These are phyloP conservation scores for Rostrohypoxylon terebratum DNA, from an alignment of 495 filamentous ascomycete genomes.

Conservation along the genomic window DNA sequence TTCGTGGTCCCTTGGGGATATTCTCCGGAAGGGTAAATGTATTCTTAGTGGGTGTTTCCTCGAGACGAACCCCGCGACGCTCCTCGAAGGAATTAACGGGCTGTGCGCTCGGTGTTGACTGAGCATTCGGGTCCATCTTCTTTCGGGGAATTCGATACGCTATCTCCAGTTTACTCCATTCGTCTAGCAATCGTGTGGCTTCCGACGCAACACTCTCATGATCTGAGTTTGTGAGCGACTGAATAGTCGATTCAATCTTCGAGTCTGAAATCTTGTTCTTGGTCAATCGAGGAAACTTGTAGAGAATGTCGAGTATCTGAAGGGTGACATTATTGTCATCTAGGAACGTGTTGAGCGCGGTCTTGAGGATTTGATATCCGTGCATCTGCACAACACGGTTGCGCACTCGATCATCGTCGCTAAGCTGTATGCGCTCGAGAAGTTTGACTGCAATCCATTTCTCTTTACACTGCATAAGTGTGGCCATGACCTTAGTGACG, in stretches of 20 bases:
- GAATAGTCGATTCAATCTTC: conserved; percentile 89
- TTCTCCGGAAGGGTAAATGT: conserved; percentile 57
- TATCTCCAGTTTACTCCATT: conserved; percentile 91
- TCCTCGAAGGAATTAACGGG: conserved; percentile 69
- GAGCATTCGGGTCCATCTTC: conserved; percentile 60
- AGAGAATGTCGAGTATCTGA: conserved; percentile 90
- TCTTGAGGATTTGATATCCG: conserved; percentile 94
- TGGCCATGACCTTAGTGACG: conserved; percentile 97
- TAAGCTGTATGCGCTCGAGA: conserved; percentile 87
- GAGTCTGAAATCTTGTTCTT: conserved; percentile 98
- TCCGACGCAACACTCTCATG: conserved; percentile 80
- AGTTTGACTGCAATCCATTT: conserved; percentile 99
- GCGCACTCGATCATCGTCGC: conserved; percentile 86
- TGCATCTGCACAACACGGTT: conserved; percentile 95
- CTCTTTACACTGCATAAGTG: conserved; percentile 98
- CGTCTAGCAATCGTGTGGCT: conserved; percentile 77
- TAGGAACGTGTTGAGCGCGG: conserved; percentile 81
- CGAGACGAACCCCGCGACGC: conserved; percentile 73
- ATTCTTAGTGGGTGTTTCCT: conserved; percentile 58
- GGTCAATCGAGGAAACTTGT: conserved; percentile 88
- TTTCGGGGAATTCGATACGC: conserved; percentile 94
- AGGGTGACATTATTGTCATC: conserved; percentile 89
- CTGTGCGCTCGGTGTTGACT: conserved; percentile 46
- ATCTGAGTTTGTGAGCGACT: conserved; percentile 72
- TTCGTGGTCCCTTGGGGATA: conserved; percentile 75